Evolutionary conservation across 2,329 filamentous ascomycete species (phyloP), one percentile per base, ranked within the genome.

Genomic region (Penicillium expansum): DNA sequence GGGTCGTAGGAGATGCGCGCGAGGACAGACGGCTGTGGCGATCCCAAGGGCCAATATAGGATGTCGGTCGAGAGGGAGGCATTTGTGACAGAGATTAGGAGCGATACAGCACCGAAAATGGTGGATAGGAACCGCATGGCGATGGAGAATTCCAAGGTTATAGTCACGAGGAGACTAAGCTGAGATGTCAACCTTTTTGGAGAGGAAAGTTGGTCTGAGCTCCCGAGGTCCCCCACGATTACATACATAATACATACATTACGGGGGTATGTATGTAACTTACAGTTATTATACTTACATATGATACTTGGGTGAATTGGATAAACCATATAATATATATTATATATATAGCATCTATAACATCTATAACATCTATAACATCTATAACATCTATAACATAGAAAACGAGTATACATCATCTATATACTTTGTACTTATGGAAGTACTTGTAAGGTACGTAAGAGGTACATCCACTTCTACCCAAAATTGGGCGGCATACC

Each of bases 1-100:
- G 74, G 71, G 56, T 78, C 72, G 58, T 79, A 79, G 48, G 73
- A 70, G 57, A 79, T 63, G 55, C 70, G 73, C 24, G 75, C 76
- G 41, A 79, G 70, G 27, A 68, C 51, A 24, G 70, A 69, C 13
- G 74, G 73, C 44, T 73, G 62, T 18, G 71, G 35, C 16, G 68
- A 59, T 32, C 64, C 56, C 27, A 76, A 44, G 18, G 74, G 72
- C 71, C 74, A 76, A 63, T 71, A 74, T 30, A 74, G 67, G 44
- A 77, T 68, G n/a, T 76, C 71, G 29, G 69, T 62, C 10, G 69
- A 65, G 27, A 61, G 45, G 30, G 61, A 60, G 24, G 62, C 51
- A 54, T 65, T 59, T 35, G 64, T 57, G 37, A 44, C 11, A 41
- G 63, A 50, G 13, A 63, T 41, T 35, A 63, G 39, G 38, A 61